Evolutionary conservation across 371 early-diverging fungal genomes (phyloP).

Genomic region (Parasitella parasitica): DNA sequence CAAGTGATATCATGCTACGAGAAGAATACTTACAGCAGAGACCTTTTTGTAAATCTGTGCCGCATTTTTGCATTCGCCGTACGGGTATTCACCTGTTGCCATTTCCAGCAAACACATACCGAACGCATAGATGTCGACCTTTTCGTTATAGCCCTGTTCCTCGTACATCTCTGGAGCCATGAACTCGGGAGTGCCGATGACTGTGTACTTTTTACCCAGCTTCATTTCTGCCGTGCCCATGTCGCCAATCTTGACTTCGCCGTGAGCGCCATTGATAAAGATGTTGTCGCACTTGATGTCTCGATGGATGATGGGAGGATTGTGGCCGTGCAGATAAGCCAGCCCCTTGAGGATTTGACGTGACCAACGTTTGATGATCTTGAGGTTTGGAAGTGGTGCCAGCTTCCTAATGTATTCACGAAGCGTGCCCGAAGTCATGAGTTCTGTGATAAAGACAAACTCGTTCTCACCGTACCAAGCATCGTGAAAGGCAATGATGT

Average conservation of each 20-base stretch:
- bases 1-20: neutral
- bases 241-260: slow-evolving; percentile 93
- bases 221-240: slow-evolving; percentile 82
- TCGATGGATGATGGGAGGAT: slow-evolving; percentile 90
- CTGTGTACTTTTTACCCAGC: slow-evolving; percentile 80
- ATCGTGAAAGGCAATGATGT: slow-evolving; percentile 86
- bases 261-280: slow-evolving; percentile 91
- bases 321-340: slow-evolving; percentile 78
- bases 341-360: slow-evolving; percentile 85
- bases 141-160: slow-evolving; percentile 86
- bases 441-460: slow-evolving; percentile 89
- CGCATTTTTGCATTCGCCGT: slow-evolving; percentile 85
- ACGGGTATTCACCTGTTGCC: slow-evolving; percentile 89
- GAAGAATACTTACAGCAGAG: slow-evolving; percentile 44
- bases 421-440: slow-evolving; percentile 92
- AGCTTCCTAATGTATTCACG: slow-evolving; percentile 71
- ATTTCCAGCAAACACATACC: slow-evolving; percentile 92
- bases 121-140: slow-evolving; percentile 93
- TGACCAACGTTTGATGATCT: slow-evolving; percentile 80
- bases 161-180: slow-evolving; percentile 97
- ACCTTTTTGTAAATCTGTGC: slow-evolving; percentile 88
- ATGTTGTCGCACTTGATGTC: slow-evolving; percentile 89
- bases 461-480: slow-evolving; percentile 76
- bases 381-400: slow-evolving; percentile 59
- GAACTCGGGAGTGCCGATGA: slow-evolving; percentile 91